Evolutionary conservation across 2,329 filamentous ascomycete genomes (phyloP).

Genomic region (Mollisia scopiformis): DNA sequence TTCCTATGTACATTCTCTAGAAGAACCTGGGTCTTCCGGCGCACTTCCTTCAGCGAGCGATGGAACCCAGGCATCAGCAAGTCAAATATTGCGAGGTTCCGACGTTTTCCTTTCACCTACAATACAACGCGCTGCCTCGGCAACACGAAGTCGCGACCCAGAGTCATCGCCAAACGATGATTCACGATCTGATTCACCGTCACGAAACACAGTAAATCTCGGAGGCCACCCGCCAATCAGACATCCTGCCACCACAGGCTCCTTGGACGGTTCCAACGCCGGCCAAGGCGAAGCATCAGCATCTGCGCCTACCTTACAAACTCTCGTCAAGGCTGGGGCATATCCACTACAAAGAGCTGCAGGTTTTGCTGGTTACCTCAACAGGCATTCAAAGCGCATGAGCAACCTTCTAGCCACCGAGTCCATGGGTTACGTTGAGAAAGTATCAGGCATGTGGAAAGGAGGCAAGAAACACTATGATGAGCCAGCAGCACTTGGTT

Average conservation of each 20-base stretch:
- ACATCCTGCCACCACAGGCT: conserved; percentile 30
- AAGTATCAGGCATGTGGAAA: conserved; percentile 96
- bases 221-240: conserved; percentile 11
- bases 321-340: conserved; percentile 62
- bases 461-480: conserved; percentile 89
- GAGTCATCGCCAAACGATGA: conserved; percentile 17
- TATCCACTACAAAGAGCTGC: conserved; percentile 85
- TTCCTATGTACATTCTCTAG: conserved; percentile 74
- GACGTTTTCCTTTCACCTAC: conserved; percentile 86
- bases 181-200: conserved; percentile 26
- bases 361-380: conserved; percentile 80
- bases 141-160: conserved; percentile 22
- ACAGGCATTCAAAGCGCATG: conserved; percentile 78
- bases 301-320: conserved; percentile 57
- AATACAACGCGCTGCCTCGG: conserved; percentile 52
- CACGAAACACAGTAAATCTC: conserved; percentile 15
- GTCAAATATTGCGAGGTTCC: conserved; percentile 85
- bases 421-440: conserved; percentile 95
- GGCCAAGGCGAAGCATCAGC: conserved; percentile 38
- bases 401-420: conserved; percentile 82
- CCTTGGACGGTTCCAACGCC: conserved; percentile 24
- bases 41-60: conserved; percentile 70
- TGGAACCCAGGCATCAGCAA: conserved; percentile 79
- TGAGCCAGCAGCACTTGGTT: conserved; percentile 54
- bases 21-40: conserved; percentile 75